phyloP scores from a whole-genome alignment of 2,329 filamentous ascomycete species.

The Mycosphaerella sp. region DNA sequence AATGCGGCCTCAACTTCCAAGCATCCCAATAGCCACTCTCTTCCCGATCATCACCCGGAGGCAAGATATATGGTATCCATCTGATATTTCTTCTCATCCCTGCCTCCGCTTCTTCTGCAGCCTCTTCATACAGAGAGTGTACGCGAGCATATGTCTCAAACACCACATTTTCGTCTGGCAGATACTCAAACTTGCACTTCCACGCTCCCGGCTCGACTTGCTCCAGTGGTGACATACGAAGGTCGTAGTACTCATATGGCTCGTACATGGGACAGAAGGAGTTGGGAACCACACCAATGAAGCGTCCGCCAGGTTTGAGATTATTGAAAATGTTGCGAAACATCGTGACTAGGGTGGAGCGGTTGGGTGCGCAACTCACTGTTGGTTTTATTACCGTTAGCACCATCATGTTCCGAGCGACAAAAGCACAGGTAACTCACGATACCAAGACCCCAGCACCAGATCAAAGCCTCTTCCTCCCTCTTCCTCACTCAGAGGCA shows the following conservation, averaged over 20 bases:
- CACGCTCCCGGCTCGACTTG: background rate
- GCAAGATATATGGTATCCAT: conserved; percentile 13
- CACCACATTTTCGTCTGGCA: background rate
- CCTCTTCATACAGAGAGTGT: conserved; percentile 5
- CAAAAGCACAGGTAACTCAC: background rate
- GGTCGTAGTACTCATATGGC: background rate
- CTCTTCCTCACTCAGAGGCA: background rate
- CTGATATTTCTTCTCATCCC: conserved; percentile 5
- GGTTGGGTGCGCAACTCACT: background rate
- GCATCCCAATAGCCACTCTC: conserved; percentile 15
- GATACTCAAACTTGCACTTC: conserved; percentile 1
- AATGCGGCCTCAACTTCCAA: conserved; percentile 12
- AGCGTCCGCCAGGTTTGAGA: conserved; percentile 7
- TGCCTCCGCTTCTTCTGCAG: conserved; percentile 14
- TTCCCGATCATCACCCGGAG: conserved; percentile 6
- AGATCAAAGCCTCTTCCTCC: conserved; percentile 2
- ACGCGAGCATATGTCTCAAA: background rate
- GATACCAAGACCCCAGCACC: conserved; percentile 8
- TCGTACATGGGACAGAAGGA: conserved; percentile 3
- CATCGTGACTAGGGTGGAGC: conserved; percentile 11
- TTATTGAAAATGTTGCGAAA: conserved; percentile 1
- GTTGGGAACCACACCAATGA: conserved; percentile 2
- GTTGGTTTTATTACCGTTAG: background rate
- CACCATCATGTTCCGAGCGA: background rate
- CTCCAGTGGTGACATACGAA: background rate